Evolutionary conservation across 2,329 filamentous ascomycete genomes (phyloP), one percentile per base, ranked within the genome.

Genomic region (Sporothrix luriei): DNA sequence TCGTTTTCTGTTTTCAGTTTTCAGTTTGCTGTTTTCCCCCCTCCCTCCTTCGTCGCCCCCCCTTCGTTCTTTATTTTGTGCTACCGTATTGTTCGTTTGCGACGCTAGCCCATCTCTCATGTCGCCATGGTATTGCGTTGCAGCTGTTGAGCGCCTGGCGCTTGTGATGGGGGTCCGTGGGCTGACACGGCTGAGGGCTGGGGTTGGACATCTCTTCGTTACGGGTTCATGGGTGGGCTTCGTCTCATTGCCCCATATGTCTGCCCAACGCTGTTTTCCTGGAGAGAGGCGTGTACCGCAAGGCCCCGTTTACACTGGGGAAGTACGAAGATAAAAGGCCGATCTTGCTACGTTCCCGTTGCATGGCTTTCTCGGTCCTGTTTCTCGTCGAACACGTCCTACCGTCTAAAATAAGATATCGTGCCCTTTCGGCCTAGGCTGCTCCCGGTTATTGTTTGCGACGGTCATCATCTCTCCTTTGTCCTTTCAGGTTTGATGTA

Each of bases 371-470:
- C 26, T 54, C 4, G 51, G 16, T 19, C 51, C 14, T 4, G 13
- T 2, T 14, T 54, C 51, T 54, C 51, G 4, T 29, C 13, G 14
- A 24, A 21, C 21, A 21, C 48, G 4, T 21, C 48, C 48, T 49
- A 4, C 19, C 7, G 40, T 16, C 40, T 16, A n/a, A 59, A 24
- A 40, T 43, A 43, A 19, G 40, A 43, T 46, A 16, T n/a, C 4
- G 3, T 21, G 33, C n/a, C 33, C n/a, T 14, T 11, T 13, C 11
- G 33, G 33, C 33, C 38, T 43, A 61, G 57, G n/a, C 57, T 43
- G n/a, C 9, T 59, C 57, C 57, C 33, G n/a, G 38, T 10, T 38
- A 61, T 61, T 61, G 57, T 61, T 43, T 61, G 57, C 38, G 14
- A 61, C 33, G 57, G 57, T 26, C 57, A 61, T 43, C 57, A 61